A percentile compares a stretch with the other conserved stretches of the same genome.
These are phyloP conservation scores for Phytopythium montanum DNA, from an alignment of 352 stramenopile genomes.

Conservation along the genomic window DNA sequence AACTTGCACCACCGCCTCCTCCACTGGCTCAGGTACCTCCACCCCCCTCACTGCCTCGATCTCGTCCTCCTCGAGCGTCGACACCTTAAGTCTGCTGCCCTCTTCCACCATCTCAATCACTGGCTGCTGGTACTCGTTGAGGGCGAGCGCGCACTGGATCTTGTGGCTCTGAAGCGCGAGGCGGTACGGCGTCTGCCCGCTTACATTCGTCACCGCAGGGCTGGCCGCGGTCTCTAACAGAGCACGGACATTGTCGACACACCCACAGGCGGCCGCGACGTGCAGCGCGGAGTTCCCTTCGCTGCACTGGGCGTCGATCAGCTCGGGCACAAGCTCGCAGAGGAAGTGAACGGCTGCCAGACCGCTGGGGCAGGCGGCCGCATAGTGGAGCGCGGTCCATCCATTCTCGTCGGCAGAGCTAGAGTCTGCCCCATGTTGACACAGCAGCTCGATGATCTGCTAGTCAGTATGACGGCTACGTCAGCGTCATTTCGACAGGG, in stretches of 20 bases:
- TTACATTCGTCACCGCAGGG: slow-evolving; percentile 34
- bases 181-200: slow-evolving; percentile 44
- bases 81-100: neutral
- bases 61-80: neutral
- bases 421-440: slow-evolving; percentile 26
- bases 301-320: slow-evolving; percentile 42
- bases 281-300: slow-evolving; percentile 66
- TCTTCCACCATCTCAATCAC: slow-evolving; percentile 1
- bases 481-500: neutral
- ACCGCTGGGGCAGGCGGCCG: slow-evolving; percentile 34
- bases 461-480: neutral
- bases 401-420: slow-evolving; percentile 44
- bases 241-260: slow-evolving; percentile 39
- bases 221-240: slow-evolving; percentile 59
- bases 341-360: slow-evolving; percentile 47
- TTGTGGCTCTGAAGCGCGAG: slow-evolving; percentile 54
- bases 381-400: slow-evolving; percentile 66
- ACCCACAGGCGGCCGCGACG: slow-evolving; percentile 54
- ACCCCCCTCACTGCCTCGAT: no score
- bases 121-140: slow-evolving; percentile 50
- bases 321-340: slow-evolving; percentile 41
- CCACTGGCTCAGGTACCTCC: no score
- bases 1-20: neutral
- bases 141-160: slow-evolving; percentile 43
- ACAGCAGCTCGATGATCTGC: slow-evolving; percentile 51